A percentile compares a stretch with the other conserved stretches of the same genome.
These are phyloP conservation scores for Penicillium bovifimosum DNA, from an alignment of 495 filamentous ascomycete species.

Conservation along the genomic window DNA sequence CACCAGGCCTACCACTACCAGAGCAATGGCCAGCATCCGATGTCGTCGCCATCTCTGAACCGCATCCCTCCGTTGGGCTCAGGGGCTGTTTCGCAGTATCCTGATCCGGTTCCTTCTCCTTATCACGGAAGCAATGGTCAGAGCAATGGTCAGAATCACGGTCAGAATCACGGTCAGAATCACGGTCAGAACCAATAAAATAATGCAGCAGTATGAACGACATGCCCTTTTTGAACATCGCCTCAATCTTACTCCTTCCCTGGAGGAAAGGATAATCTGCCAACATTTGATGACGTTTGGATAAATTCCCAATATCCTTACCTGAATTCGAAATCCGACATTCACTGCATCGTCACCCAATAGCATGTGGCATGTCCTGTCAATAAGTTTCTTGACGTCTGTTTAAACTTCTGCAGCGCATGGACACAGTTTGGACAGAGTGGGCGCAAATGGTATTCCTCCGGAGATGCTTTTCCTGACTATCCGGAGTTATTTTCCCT, in stretches of 20 bases:
- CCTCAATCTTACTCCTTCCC: neutral
- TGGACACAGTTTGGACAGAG: neutral
- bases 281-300: neutral
- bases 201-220: neutral
- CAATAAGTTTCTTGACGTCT: constrained; percentile 5
- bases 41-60: constrained; percentile 38
- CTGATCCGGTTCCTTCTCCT: constrained; percentile 23
- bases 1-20: constrained; percentile 20
- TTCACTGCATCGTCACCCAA: neutral
- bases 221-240: neutral
- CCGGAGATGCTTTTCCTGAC: constrained; percentile 16
- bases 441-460: constrained; percentile 11
- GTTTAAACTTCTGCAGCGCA: constrained; percentile 7
- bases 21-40: constrained; percentile 24
- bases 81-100: constrained; percentile 23
- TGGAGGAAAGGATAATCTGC: neutral
- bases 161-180: neutral
- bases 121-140: constrained; percentile 14
- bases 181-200: constrained; percentile 10
- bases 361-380: neutral
- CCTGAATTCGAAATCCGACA: neutral
- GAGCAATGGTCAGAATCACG: neutral
- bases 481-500: constrained; percentile 4
- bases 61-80: constrained; percentile 36
- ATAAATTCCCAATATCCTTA: neutral